These are phyloP conservation scores for Aspergillus homomorphus DNA, from an alignment of 495 filamentous ascomycete species.

Conservation along the genomic window DNA sequence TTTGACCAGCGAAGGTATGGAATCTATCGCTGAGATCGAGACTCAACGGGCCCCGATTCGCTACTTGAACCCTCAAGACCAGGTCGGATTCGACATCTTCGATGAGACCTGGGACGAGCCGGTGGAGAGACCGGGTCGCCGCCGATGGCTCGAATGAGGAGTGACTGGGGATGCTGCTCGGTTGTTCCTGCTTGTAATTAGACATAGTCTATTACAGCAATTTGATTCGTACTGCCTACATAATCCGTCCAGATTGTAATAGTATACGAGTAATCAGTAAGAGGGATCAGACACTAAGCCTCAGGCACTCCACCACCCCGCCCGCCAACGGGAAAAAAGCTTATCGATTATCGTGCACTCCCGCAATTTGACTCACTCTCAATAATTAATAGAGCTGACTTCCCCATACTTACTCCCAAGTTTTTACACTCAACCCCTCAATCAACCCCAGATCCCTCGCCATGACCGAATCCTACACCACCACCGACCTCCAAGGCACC, in stretches of 20 bases:
- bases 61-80: not conserved
- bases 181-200: too few relatives aligned
- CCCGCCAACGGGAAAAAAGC: too few relatives aligned
- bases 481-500: constrained; percentile 51
- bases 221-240: too few relatives aligned
- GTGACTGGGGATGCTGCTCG: too few relatives aligned
- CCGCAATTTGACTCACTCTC: not conserved
- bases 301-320: too few relatives aligned
- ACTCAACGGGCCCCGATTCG: not conserved
- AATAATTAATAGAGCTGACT: not conserved
- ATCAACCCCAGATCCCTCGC: too few relatives aligned
- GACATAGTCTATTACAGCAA: too few relatives aligned
- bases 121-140: not conserved
- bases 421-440: not conserved
- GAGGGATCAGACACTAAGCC: too few relatives aligned
- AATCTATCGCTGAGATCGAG: not conserved
- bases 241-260: too few relatives aligned
- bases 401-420: not conserved
- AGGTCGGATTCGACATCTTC: constrained; percentile 6
- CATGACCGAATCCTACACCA: constrained; percentile 49
- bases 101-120: not conserved
- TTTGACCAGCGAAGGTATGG: not conserved
- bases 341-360: not conserved
- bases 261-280: too few relatives aligned
- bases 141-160: too few relatives aligned